Evolutionary conservation across 768 basidiomycete species (phyloP).

Genomic region (Pilatotrama ljubarskyi): DNA sequence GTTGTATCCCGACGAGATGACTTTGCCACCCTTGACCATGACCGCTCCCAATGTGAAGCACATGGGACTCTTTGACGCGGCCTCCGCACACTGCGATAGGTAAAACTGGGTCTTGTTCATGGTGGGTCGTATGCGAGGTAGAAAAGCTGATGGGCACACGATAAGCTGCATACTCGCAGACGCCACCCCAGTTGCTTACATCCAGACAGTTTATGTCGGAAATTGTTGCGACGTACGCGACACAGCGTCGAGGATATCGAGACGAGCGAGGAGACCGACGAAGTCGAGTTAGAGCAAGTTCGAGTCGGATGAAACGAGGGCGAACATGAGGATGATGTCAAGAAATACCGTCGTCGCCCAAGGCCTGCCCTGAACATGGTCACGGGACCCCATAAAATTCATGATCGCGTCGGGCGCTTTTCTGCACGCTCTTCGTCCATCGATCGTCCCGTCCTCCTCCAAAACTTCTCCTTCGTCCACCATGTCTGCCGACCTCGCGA

Average conservation of each 20-base stretch:
- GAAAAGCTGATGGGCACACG: constrained; percentile 2
- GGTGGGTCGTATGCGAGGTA: constrained; percentile 12
- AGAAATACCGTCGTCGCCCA: background rate
- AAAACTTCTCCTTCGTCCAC: constrained; percentile 11
- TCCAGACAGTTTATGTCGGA: background rate
- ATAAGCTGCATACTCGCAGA: background rate
- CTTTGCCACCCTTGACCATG: constrained; percentile 55
- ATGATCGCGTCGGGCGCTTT: constrained; percentile 6
- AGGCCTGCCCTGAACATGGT: constrained; percentile 16
- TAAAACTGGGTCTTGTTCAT: constrained; percentile 55
- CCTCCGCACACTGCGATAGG: constrained; percentile 49
- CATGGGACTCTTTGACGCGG: constrained; percentile 53
- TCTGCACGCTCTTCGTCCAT: constrained; percentile 10
- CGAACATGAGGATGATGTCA: background rate
- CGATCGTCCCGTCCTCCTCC: constrained; percentile 19
- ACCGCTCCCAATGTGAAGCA: constrained; percentile 48
- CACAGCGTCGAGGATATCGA: background rate
- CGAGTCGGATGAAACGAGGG: background rate
- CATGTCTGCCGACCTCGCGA: constrained; percentile 68
- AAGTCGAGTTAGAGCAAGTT: background rate
- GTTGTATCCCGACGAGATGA: constrained; percentile 53
- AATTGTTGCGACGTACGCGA: background rate
- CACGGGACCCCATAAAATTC: constrained; percentile 22
- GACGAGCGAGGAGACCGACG: background rate
- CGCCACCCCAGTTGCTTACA: background rate